These are phyloP conservation scores for Colletotrichum phormii DNA, from an alignment of 2,329 filamentous ascomycete species.

Conservation along the genomic window DNA sequence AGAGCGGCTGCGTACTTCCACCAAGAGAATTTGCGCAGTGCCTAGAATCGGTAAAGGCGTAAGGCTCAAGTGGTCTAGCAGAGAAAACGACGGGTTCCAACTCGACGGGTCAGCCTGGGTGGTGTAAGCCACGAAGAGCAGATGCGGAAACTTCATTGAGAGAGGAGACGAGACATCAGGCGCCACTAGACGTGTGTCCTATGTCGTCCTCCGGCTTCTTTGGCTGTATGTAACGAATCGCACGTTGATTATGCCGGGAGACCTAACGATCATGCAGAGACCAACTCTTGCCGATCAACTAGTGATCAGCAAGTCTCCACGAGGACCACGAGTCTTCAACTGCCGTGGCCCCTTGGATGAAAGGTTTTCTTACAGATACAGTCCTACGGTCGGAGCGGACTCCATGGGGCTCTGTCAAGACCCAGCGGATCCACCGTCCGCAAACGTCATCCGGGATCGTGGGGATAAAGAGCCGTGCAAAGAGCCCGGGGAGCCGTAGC, in stretches of 20 bases:
- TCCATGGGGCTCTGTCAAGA: background rate
- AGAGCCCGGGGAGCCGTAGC: background rate
- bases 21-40: background rate
- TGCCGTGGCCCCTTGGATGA: background rate
- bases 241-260: background rate
- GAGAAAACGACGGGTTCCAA: background rate
- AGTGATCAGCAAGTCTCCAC: background rate
- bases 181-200: background rate
- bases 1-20: background rate
- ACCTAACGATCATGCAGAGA: background rate
- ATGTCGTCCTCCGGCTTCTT: background rate
- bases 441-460: background rate
- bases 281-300: background rate
- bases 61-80: background rate
- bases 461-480: conserved; percentile 18
- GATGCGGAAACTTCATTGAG: conserved; percentile 11
- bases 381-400: background rate
- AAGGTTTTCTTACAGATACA: background rate
- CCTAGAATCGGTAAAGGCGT: conserved; percentile 8
- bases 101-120: background rate
- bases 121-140: conserved; percentile 18
- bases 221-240: background rate
- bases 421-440: background rate
- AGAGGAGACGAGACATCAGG: background rate
- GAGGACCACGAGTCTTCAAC: background rate